Evolutionary conservation across 164 flowering plant genomes (phyloP).

Genomic region (Stephania yunnanensis): DNA sequence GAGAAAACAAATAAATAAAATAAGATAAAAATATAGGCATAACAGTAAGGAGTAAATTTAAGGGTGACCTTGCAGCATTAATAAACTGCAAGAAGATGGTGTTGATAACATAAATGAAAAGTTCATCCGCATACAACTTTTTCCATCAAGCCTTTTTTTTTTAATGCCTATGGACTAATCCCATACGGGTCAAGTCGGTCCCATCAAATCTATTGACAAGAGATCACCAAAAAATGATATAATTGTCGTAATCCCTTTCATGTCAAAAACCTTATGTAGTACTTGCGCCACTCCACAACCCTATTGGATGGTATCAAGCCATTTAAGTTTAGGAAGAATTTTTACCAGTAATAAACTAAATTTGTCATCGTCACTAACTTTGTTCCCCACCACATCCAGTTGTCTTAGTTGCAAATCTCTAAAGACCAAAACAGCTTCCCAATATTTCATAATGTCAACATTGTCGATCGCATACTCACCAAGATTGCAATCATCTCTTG

Average conservation of each 20-base stretch:
- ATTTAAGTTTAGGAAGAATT: constrained; percentile 47
- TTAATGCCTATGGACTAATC: too few species aligned
- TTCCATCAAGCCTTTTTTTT: constrained; percentile 53
- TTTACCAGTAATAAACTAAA: constrained; percentile 39
- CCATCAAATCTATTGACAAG: too few species aligned
- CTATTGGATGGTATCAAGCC: constrained; percentile 36
- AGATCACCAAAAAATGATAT: too few species aligned
- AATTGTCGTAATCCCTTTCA: too few species aligned
- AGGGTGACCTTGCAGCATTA: background rate
- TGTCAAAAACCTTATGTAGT: too few species aligned
- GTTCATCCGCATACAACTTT: constrained; percentile 23
- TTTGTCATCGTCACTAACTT: constrained; percentile 41
- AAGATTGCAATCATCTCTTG: constrained; percentile 25
- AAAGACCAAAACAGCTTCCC: constrained; percentile 62
- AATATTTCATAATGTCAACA: constrained; percentile 22
- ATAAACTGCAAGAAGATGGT: background rate
- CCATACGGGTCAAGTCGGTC: too few species aligned
- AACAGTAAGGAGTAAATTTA: too few species aligned
- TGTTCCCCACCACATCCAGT: constrained; percentile 63
- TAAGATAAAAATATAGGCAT: too few species aligned
- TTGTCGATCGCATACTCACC: constrained; percentile 22
- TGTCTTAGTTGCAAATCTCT: constrained; percentile 52
- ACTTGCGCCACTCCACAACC: too few species aligned
- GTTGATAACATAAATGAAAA: background rate
- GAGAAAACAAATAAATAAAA: too few species aligned